These are phyloP conservation scores for Aspergillus costaricaensis DNA, from an alignment of 2,329 filamentous ascomycete genomes.

Conservation along the genomic window DNA sequence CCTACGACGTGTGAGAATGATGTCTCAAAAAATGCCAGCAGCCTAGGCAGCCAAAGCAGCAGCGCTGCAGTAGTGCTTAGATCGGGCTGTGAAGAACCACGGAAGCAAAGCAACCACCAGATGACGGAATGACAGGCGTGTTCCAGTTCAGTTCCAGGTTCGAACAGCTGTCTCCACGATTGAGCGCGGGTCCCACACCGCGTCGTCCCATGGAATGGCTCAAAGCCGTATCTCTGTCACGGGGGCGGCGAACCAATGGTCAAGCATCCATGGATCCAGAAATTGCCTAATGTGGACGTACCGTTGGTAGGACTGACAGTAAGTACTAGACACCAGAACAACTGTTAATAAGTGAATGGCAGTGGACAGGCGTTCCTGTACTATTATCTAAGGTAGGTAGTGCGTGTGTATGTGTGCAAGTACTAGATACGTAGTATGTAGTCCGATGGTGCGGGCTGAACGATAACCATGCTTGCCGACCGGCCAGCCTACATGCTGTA, in stretches of 20 bases:
- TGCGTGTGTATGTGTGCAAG: not conserved
- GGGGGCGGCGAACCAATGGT: conserved; percentile 10
- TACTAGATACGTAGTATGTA: not conserved
- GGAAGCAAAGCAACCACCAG: conserved; percentile 6
- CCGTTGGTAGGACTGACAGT: not conserved
- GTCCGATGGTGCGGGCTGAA: not conserved
- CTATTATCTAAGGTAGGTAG: not conserved
- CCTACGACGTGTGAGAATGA: not conserved
- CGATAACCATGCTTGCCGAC: not conserved
- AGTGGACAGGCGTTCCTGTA: too few relatives aligned
- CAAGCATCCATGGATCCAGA: not conserved
- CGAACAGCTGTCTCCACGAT: conserved; percentile 23
- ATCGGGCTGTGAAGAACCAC: not conserved
- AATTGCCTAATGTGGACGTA: not conserved
- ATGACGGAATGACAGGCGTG: conserved; percentile 19
- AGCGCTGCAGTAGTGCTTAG: not conserved
- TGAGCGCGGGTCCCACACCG: conserved; percentile 17
- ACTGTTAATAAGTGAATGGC: too few relatives aligned
- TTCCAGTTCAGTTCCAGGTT: conserved; percentile 14
- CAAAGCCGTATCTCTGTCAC: conserved; percentile 12
- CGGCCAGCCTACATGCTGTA: conserved; percentile 8
- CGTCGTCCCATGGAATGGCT: conserved; percentile 11
- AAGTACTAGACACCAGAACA: too few relatives aligned
- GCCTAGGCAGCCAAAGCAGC: not conserved
- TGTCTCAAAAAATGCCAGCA: not conserved